These are phyloP conservation scores for Scleroderma bovista DNA, from an alignment of 768 basidiomycete species.

Conservation along the genomic window DNA sequence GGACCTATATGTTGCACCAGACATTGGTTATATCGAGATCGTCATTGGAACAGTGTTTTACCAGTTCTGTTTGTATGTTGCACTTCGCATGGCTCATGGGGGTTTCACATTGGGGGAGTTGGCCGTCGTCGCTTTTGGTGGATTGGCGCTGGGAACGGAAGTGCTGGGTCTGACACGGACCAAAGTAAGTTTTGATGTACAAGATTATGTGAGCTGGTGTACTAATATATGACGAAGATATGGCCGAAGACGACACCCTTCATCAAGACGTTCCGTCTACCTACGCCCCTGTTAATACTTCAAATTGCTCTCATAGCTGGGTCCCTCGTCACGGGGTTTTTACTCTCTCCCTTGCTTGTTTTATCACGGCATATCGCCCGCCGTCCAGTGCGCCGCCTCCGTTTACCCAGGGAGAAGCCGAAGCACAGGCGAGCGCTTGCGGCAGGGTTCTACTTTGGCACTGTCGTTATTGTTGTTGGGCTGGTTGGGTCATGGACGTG, in stretches of 20 bases:
- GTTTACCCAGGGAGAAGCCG: constrained; percentile 76
- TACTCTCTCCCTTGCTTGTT: constrained; percentile 89
- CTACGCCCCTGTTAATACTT: constrained; percentile 87
- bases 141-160: constrained; percentile 82
- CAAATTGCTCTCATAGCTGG: constrained; percentile 92
- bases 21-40: constrained; percentile 74
- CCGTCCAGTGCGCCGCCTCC: constrained; percentile 74
- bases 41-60: constrained; percentile 72
- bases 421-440: constrained; percentile 81
- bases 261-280: constrained; percentile 88
- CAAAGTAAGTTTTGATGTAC: constrained; percentile 50
- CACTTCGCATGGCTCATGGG: constrained; percentile 85
- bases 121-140: constrained; percentile 83
- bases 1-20: constrained; percentile 35
- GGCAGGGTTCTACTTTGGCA: constrained; percentile 74
- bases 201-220: not conserved
- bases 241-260: constrained; percentile 75
- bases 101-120: constrained; percentile 95
- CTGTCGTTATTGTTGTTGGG: constrained; percentile 70
- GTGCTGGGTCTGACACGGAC: constrained; percentile 79
- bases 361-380: constrained; percentile 90
- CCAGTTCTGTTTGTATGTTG: constrained; percentile 87
- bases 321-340: constrained; percentile 85
- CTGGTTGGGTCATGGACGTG: constrained; percentile 90
- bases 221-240: constrained; percentile 42